Conservation (phyloP, 1,284 basidiomycete species). For the Apiotrichum mycotoxinovorans region DNA sequence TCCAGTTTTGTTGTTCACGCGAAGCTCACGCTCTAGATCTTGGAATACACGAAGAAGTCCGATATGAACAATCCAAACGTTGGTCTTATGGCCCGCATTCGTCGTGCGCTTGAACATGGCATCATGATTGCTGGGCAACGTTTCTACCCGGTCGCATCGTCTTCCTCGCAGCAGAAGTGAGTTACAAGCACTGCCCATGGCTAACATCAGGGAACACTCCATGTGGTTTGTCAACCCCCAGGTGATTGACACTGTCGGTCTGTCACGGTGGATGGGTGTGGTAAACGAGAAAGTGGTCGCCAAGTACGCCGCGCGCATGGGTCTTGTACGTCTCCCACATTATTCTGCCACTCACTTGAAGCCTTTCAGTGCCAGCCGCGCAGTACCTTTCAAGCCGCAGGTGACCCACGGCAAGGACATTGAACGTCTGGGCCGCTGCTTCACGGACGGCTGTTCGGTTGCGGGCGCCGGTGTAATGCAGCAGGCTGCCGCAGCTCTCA, state of each 20-base stretch:
- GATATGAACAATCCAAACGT: constrained; percentile 30
- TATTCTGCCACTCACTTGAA: constrained; percentile 9
- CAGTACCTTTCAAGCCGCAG: constrained; percentile 30
- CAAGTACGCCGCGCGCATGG: constrained; percentile 46
- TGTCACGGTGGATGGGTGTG: constrained; percentile 41
- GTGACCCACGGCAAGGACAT: constrained; percentile 5
- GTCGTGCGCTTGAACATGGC: constrained; percentile 44
- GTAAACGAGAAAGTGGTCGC: constrained; percentile 47
- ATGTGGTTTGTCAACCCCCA: constrained; percentile 47
- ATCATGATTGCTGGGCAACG: constrained; percentile 37
- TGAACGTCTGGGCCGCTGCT: constrained; percentile 29
- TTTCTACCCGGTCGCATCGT: constrained; percentile 44
- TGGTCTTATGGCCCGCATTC: constrained; percentile 44
- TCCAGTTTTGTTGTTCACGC: too few relatives aligned
- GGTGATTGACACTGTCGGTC: constrained; percentile 31
- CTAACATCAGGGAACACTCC: constrained; percentile 42
- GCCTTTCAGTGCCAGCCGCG: constrained; percentile 42
- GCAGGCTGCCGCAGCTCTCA: constrained; percentile 39
- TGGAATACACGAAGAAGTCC: constrained; percentile 32
- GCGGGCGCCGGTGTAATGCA: constrained; percentile 40
- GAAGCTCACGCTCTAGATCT: constrained; percentile 24
- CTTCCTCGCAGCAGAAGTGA: constrained; percentile 45
- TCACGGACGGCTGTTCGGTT: constrained; percentile 48
- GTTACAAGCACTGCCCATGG: background rate
- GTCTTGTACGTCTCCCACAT: constrained; percentile 27